phyloP scores from a whole-genome alignment of 176 grass and related monocot species.

The Triticum timopheevii region DNA sequence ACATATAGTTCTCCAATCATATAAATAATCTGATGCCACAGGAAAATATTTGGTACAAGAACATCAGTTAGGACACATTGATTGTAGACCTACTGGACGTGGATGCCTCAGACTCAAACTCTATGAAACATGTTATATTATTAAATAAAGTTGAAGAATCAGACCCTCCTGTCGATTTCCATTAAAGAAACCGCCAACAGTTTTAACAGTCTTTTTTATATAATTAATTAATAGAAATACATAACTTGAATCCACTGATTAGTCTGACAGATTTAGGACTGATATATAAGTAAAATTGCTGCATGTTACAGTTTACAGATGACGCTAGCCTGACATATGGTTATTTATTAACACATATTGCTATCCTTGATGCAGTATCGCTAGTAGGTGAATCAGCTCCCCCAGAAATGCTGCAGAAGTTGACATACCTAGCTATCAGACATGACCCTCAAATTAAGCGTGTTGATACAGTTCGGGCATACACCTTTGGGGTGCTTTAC shows the following conservation, averaged over 20 bases:
- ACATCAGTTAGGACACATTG: background rate
- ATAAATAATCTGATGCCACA: background rate
- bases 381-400: slow-evolving; percentile 81
- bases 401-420: slow-evolving; percentile 90
- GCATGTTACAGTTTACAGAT: background rate
- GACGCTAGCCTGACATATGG: background rate
- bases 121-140: background rate
- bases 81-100: background rate
- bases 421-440: slow-evolving; percentile 81
- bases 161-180: background rate
- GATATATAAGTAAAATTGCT: slow-evolving; percentile 3
- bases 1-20: background rate
- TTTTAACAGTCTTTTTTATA: background rate
- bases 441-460: slow-evolving; percentile 75
- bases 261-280: background rate
- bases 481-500: slow-evolving; percentile 92
- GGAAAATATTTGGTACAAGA: background rate
- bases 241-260: background rate
- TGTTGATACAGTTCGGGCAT: slow-evolving; percentile 83
- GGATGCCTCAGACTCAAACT: background rate
- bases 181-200: background rate
- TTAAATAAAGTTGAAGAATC: background rate
- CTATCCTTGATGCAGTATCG: slow-evolving; percentile 50
- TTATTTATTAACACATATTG: background rate
- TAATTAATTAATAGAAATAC: background rate